Conservation (phyloP, 495 filamentous ascomycete species). For the Penicillium pulvis region DNA sequence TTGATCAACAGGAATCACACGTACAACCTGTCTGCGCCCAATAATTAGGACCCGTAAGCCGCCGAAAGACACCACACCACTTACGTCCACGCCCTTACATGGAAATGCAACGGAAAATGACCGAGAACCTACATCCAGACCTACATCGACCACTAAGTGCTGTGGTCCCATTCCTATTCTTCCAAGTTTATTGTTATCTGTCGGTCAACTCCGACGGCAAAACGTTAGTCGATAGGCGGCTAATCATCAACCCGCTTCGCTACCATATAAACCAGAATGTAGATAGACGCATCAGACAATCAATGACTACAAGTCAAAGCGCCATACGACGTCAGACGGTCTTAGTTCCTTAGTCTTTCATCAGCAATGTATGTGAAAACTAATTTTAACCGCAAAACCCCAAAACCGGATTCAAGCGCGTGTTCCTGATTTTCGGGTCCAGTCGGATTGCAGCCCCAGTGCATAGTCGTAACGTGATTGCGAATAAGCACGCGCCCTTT, state of each 20-base stretch:
- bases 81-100: too few relatives aligned
- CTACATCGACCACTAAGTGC: not conserved
- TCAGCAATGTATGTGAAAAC: not conserved
- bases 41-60: too few relatives aligned
- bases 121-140: not conserved
- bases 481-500: not conserved
- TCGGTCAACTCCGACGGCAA: not conserved
- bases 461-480: not conserved
- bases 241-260: not conserved
- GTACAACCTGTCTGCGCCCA: not conserved
- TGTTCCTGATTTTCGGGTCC: constrained; percentile 3
- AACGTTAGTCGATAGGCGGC: not conserved
- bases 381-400: not conserved
- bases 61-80: too few relatives aligned
- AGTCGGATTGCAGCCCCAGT: not conserved
- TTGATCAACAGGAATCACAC: not conserved
- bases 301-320: too few relatives aligned
- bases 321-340: not conserved
- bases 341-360: not conserved
- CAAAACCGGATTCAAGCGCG: constrained; percentile 2
- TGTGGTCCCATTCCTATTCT: not conserved
- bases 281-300: too few relatives aligned
- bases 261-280: not conserved
- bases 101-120: not conserved
- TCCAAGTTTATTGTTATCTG: not conserved